phyloP scores from a whole-genome alignment of 495 filamentous ascomycete species.

The Barbatosphaeria neglecta region DNA sequence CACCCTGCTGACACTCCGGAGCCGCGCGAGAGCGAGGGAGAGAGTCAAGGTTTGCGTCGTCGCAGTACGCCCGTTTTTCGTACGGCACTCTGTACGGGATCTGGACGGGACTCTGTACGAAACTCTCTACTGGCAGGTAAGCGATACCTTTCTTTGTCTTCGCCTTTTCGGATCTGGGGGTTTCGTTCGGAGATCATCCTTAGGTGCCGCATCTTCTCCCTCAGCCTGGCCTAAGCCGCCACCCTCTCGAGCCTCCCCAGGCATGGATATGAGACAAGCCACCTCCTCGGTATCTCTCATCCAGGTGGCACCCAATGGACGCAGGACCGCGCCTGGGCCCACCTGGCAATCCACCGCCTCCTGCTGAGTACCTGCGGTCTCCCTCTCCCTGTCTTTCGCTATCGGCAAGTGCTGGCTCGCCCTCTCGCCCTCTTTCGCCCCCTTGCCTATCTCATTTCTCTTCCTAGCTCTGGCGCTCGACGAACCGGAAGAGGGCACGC shows the following conservation, averaged over 20 bases:
- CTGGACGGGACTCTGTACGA: too few relatives aligned
- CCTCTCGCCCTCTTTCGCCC: background rate
- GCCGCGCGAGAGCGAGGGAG: background rate
- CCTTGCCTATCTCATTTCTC: background rate
- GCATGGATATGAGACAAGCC: constrained; percentile 21
- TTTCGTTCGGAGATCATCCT: constrained; percentile 1
- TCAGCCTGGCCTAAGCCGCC: constrained; percentile 1
- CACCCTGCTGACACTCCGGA: constrained; percentile 5
- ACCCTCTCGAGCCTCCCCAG: background rate
- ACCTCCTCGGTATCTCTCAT: constrained; percentile 17
- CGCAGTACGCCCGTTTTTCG: too few relatives aligned
- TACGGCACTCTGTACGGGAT: too few relatives aligned
- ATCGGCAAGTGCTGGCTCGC: background rate
- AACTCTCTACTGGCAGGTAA: too few relatives aligned
- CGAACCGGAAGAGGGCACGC: background rate
- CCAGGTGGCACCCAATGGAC: constrained; percentile 7
- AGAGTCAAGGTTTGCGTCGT: constrained; percentile 4
- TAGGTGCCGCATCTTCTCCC: constrained; percentile 2
- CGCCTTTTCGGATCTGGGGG: background rate
- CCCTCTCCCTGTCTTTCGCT: background rate
- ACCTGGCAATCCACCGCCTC: background rate
- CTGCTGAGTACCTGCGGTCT: background rate
- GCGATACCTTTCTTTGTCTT: background rate
- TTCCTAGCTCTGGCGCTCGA: background rate
- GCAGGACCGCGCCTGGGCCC: constrained; percentile 1